Conservation (phyloP, 75 land plant genomes). For the Chamaecyparis obtusa region DNA sequence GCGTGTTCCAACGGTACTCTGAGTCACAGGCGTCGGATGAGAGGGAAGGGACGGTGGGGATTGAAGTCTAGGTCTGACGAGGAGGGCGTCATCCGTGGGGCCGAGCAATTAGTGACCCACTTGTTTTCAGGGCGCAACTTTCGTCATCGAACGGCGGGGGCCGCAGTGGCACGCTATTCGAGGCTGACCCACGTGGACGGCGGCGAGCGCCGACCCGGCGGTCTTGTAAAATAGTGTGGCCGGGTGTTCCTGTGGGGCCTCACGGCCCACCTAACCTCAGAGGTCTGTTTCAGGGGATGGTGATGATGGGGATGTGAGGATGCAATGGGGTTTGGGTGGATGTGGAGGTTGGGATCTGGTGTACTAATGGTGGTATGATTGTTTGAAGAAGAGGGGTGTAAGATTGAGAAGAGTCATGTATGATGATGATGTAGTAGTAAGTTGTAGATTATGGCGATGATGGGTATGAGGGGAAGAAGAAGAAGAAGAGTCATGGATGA, state of each 20-base stretch:
- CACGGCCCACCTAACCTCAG: not conserved
- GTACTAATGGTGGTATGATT: no score
- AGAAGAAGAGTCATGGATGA: no score
- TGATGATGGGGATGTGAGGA: no score
- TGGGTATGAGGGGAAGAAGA: no score
- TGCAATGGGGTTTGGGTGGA: no score
- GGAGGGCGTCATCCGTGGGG: not conserved
- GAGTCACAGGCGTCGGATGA: not conserved
- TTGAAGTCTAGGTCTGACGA: not conserved
- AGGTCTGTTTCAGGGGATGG: not conserved
- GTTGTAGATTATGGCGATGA: no score
- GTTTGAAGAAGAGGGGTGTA: no score
- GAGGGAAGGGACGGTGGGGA: not conserved
- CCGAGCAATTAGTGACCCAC: constrained; percentile 11
- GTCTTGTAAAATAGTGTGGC: not conserved
- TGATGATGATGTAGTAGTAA: no score
- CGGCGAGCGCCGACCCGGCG: constrained; percentile 11
- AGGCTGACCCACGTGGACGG: constrained; percentile 10
- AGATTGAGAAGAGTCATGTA: no score
- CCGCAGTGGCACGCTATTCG: not conserved
- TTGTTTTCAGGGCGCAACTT: constrained; percentile 1
- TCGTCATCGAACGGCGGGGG: constrained; percentile 5
- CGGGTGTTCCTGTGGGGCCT: not conserved
- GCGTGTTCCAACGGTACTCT: not conserved
- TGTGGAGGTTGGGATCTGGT: no score